Evolutionary conservation across 1,284 basidiomycete species (phyloP).

Genomic region (Heterobasidion parviporum): DNA sequence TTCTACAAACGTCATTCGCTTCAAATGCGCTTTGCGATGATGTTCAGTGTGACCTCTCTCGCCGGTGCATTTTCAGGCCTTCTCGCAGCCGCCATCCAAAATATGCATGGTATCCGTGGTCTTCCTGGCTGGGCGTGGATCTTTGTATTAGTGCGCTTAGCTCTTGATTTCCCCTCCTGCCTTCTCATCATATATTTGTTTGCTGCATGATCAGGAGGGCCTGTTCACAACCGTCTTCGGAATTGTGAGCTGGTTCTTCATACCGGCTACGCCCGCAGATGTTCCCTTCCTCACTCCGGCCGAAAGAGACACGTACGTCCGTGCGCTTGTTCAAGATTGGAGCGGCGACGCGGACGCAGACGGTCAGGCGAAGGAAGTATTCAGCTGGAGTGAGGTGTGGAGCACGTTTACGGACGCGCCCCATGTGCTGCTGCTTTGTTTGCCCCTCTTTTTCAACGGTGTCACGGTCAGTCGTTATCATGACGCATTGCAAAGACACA

Average conservation of each 20-base stretch:
- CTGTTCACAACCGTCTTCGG: slow-evolving; percentile 33
- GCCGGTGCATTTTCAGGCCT: slow-evolving; percentile 59
- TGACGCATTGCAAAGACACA: background rate
- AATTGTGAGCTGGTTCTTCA: slow-evolving; percentile 27
- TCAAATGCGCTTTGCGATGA: slow-evolving; percentile 44
- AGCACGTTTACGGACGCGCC: slow-evolving; percentile 23
- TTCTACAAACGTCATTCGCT: slow-evolving; percentile 52
- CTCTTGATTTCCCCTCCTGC: background rate
- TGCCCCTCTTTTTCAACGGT: slow-evolving; percentile 17
- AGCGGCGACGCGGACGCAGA: slow-evolving; percentile 12
- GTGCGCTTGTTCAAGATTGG: slow-evolving; percentile 23
- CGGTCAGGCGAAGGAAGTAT: slow-evolving; percentile 17
- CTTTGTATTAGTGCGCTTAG: slow-evolving; percentile 39
- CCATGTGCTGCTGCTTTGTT: slow-evolving; percentile 15
- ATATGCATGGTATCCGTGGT: slow-evolving; percentile 40
- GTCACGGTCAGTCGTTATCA: slow-evolving; percentile 11
- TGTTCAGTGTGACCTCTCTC: slow-evolving; percentile 52
- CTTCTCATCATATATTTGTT: slow-evolving; percentile 6
- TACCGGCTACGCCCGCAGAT: slow-evolving; percentile 31
- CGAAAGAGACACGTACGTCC: slow-evolving; percentile 25
- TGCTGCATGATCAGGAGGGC: slow-evolving; percentile 32
- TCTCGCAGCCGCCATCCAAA: slow-evolving; percentile 47
- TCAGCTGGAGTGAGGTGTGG: slow-evolving; percentile 20
- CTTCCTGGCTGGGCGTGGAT: slow-evolving; percentile 58
- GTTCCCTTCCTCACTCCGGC: slow-evolving; percentile 25